Percentiles rank a stretch among this genome's conserved stretches.
phyloP scores from a whole-genome alignment of 2,329 filamentous ascomycete species.

The Alternaria sp. region DNA sequence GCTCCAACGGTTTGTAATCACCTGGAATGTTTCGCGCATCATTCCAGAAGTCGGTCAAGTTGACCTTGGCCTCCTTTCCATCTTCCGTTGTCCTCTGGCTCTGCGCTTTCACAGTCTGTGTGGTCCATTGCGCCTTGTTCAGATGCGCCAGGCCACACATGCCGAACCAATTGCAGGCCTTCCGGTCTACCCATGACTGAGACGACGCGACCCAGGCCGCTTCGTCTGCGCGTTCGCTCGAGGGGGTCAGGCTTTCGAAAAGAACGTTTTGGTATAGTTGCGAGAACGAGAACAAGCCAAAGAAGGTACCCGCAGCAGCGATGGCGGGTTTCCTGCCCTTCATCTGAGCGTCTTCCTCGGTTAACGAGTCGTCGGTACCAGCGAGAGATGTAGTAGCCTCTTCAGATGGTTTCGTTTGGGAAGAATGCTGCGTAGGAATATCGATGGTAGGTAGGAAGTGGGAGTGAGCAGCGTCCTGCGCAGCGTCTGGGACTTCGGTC shows the following conservation, averaged over 20 bases:
- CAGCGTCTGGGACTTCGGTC: constrained; percentile 21
- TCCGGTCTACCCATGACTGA: constrained; percentile 47
- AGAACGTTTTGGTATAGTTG: constrained; percentile 46
- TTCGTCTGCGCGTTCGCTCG: constrained; percentile 43
- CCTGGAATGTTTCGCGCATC: constrained; percentile 53
- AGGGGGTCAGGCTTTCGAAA: constrained; percentile 40
- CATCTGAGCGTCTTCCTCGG: constrained; percentile 38
- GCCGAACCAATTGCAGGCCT: constrained; percentile 75
- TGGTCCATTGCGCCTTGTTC: constrained; percentile 55
- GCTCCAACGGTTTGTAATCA: constrained; percentile 59
- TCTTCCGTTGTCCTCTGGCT: constrained; percentile 17
- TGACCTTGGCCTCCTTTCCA: constrained; percentile 19
- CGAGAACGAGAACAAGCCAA: constrained; percentile 45
- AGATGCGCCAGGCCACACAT: constrained; percentile 81
- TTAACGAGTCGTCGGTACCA: constrained; percentile 18
- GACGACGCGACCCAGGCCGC: constrained; percentile 45
- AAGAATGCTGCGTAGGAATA: constrained; percentile 33
- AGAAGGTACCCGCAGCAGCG: constrained; percentile 43
- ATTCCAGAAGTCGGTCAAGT: constrained; percentile 48
- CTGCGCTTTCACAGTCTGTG: constrained; percentile 30
- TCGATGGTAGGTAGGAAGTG: constrained; percentile 33
- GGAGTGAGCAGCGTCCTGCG: constrained; percentile 36
- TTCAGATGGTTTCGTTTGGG: constrained; percentile 26
- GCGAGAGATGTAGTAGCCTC: constrained; percentile 23
- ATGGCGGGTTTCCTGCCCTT: constrained; percentile 44